Base-by-base conservation (phyloP, 2,329 filamentous ascomycete species). In the Cercospora berteroae region DNA sequence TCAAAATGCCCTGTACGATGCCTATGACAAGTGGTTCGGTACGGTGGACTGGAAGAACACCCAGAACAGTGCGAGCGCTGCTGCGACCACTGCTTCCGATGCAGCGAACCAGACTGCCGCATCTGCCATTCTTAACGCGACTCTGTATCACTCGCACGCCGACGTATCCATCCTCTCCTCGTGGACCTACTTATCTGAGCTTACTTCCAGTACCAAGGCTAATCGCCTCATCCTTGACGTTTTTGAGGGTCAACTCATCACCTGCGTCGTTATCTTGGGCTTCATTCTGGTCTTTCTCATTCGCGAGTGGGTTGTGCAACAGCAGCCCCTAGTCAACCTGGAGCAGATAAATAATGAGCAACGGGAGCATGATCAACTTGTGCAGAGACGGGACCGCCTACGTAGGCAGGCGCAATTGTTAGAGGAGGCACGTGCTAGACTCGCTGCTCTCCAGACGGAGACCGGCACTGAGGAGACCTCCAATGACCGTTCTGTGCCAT, bases 251-350 rank as follows among this genome's bases (percentile, higher is more conserved):
- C 94, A 97, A 76, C 87, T 98, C 58, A 97, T 99, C 72, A 99
- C 94, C 0, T 82, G 97, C 5, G 82, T 96, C 10, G 92, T 98
- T 60, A 94, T 99, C 7, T 86, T 97, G 55, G 93, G 90, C 66
- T 99, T 98, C 79, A 97, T 99, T 67, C 82, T 99, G n/a, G 89
- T 99, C 50, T 99, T 99, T 73, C 81, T 99, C 4, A 97, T 99
- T 57, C 85, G 96, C 57, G 95, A 99, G 81, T 99, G 97, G 86
- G 95, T 99, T 60, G 93, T 99, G 9, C 95, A 99, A 78, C 95
- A 99, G 78, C 95, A 99, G 77, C 95, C 94, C 5, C 90, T 94
- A 71, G 90, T 95, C 72, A 96, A 96, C 50, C 64, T 77, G 18
- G 73, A 76, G 27, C 68, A 72, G 5, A 44, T 73, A 10, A 72